phyloP scores from a whole-genome alignment of 768 basidiomycete genomes.

The Albatrellus ellisii region DNA sequence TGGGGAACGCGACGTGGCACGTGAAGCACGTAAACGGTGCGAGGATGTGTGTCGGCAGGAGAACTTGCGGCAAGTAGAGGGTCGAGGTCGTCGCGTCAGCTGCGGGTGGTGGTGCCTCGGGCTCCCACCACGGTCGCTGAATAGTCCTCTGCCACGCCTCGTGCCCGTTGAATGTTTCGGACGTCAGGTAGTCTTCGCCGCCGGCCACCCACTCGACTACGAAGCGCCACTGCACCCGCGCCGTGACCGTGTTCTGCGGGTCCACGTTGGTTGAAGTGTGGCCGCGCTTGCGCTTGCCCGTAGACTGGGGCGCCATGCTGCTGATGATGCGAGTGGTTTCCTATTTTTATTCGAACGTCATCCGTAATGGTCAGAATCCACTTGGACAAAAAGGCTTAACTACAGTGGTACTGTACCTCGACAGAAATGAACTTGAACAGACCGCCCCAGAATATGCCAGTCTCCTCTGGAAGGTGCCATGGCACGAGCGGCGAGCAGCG shows the following conservation, averaged over 20 bases:
- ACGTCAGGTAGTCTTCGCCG: conserved; percentile 9
- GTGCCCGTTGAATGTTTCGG: conserved; percentile 2
- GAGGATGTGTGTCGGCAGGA: no score
- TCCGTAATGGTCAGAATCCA: neutral
- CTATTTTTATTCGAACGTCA: neutral
- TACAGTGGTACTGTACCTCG: conserved; percentile 7
- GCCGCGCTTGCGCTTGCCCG: no score
- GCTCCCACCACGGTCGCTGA: conserved; percentile 12
- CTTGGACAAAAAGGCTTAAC: no score
- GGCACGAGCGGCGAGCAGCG: conserved; percentile 11
- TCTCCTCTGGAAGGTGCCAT: conserved; percentile 11
- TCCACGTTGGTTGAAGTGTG: neutral
- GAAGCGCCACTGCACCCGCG: conserved; percentile 6
- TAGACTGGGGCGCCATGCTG: no score
- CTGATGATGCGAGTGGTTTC: neutral
- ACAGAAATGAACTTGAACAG: conserved; percentile 7
- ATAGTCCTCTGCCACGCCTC: conserved; percentile 1
- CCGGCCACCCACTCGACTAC: conserved; percentile 10
- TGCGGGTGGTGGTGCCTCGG: neutral
- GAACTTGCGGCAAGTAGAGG: no score
- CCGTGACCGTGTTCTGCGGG: neutral
- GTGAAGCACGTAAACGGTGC: no score
- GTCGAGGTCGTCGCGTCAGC: neutral
- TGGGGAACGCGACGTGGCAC: no score
- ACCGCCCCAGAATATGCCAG: conserved; percentile 11